Conservation (phyloP, 345 rosid species). For the Corchorus capsularis region DNA sequence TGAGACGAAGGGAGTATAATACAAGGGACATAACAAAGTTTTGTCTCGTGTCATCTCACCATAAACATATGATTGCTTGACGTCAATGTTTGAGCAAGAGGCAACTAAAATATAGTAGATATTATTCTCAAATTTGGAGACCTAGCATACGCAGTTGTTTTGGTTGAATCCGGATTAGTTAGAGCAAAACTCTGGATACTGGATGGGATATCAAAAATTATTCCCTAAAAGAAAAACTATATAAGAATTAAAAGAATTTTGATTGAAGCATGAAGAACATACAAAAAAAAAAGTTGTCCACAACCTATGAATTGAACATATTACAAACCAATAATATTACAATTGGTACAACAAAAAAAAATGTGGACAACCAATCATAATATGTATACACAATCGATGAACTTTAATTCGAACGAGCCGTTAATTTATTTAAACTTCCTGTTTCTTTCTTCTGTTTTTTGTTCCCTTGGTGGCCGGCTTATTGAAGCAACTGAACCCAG, state of each 20-base stretch:
- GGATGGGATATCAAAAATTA: background rate
- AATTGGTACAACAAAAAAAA: background rate
- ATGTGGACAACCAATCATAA: background rate
- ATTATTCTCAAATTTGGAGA: background rate
- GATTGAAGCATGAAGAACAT: background rate
- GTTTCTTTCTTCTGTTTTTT: background rate
- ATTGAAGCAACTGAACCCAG: slow-evolving; percentile 42
- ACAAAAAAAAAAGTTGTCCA: background rate
- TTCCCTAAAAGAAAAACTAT: background rate
- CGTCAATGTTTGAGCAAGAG: background rate
- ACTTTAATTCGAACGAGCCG: background rate
- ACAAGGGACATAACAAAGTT: background rate
- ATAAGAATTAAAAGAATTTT: background rate
- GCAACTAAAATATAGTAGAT: background rate
- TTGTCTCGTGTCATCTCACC: too few species aligned
- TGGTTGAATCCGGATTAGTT: too few species aligned
- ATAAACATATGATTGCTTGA: background rate
- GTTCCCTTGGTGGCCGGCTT: background rate
- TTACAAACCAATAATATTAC: background rate
- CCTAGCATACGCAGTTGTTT: too few species aligned
- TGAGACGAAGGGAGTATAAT: too few species aligned
- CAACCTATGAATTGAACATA: background rate
- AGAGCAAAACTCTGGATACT: background rate
- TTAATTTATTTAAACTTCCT: too few species aligned
- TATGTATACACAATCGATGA: background rate